Evolutionary conservation across 768 basidiomycete genomes (phyloP), one percentile per base, ranked within the genome.

Genomic region (Coprinellus aureogranulatus): DNA sequence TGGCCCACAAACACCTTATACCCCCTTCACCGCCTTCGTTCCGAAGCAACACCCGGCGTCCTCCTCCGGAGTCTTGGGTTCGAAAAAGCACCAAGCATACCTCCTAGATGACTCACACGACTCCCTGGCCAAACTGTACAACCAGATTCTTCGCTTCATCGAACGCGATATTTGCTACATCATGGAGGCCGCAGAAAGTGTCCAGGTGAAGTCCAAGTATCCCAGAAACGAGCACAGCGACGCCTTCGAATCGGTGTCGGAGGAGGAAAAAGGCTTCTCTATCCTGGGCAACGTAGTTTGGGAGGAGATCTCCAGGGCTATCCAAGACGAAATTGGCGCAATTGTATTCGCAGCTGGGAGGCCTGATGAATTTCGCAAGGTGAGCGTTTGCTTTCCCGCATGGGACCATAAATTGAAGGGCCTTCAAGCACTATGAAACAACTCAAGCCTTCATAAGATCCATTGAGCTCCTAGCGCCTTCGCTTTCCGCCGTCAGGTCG

Each of bases 341-440:
- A 72, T 85, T 8, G 83, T 98, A 1, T 99, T 98, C 69, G 86
- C 95, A n/a, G 90, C 88, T 2, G 97, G 97, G 14, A 82, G 89
- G 54, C 94, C 97, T 11, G 85, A 89, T 52, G 92, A 95, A 54
- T 92, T 98, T 69, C 84, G 92, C 53, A 88, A 87, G 77, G 95
- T 94, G 57, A 54, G 81, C 20, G n/a, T 25, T 10, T 14, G 37
- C 16, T 49, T 20, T 20, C 37, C 40, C 34, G n/a, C 9, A 14
- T 44, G 42, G 10, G 34, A 22, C 37, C 22, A 18, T 30, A 25
- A 31, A 41, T 30, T n/a, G n/a, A 20, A 47, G 39, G 39, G 22
- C 8, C 41, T 18, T 9, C 3, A 23, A 98, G 94, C 85, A 96
- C 69, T 89, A 95, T 67, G 86, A 88, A 60, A 87, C 87, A 25